Evolutionary conservation across 176 grass and related monocot species (phyloP), one percentile per base, ranked within the genome.

Genomic region (Avena eriantha): DNA sequence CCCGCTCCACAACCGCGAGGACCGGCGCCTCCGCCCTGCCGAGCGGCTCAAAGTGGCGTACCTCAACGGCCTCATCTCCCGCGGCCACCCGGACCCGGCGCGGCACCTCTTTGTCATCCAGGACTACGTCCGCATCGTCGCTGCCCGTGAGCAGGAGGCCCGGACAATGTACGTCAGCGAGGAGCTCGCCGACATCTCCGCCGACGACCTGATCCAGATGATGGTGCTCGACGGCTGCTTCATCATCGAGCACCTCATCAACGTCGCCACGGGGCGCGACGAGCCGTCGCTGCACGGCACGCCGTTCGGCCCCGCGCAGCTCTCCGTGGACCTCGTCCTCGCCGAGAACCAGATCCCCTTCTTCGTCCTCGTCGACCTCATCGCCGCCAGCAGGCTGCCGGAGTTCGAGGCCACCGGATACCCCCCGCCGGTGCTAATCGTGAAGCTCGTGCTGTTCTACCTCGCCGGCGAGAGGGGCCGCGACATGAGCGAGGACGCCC

Each of bases 161-260:
- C 90, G 90, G 61, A 53, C 82, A 3, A 78, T 91, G 77, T 88
- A 91, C 86, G 65, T 41, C 60, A 82, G 69, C 60, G 90, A 88
- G 26, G 43, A 77, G 26, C 14, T 77, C 74, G 9, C 63, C n/a
- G 60, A 70, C 7, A 3, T 71, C 1, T 0, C 0, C 5, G 9
- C 85, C 3, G 70, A 91, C 1, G 60, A 85, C 0, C 47, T 91
- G 43, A 26, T 88, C 77, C 50, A 55, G 61, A 85, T 88, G 90
- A 45, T 91, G 76, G 90, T 91, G 18, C 90, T 91, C 31, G 85
- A 91, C 69, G 82, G 85, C 60, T 91, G 90, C 82, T 88, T 91
- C 90, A 46, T 91, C 90, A 36, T 91, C 82, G 90, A 91, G 53
- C 90, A 91, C 69, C 86, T 91, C 31, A 22, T 81, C 33, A 91